Conservation (phyloP, 768 basidiomycete species). For the Suillus americanus region DNA sequence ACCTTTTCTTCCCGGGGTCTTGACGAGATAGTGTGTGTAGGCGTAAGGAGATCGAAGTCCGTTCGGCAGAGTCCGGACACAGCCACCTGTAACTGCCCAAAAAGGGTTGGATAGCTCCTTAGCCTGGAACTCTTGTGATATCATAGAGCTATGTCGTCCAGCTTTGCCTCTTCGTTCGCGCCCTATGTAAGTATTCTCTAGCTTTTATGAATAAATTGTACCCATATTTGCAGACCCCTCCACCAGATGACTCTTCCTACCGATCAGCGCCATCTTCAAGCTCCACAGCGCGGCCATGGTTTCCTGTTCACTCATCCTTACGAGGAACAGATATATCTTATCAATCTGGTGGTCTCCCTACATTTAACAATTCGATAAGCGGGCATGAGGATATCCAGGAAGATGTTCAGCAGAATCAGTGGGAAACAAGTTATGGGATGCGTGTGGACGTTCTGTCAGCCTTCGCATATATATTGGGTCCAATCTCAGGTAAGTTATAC, state of each 20-base stretch:
- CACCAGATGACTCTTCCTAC: constrained; percentile 52
- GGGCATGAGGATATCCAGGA: constrained; percentile 38
- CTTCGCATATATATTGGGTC: constrained; percentile 65
- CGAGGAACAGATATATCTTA: constrained; percentile 47
- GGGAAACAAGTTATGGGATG: constrained; percentile 70
- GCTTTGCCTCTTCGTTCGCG: constrained; percentile 55
- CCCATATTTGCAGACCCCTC: constrained; percentile 44
- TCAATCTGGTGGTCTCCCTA: constrained; percentile 67
- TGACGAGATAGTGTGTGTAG: constrained; percentile 21
- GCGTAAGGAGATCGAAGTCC: constrained; percentile 26
- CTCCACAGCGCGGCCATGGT: constrained; percentile 48
- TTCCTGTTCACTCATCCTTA: constrained; percentile 37
- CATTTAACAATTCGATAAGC: constrained; percentile 46
- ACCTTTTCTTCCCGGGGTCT: constrained; percentile 28
- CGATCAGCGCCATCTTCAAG: constrained; percentile 19
- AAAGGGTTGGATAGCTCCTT: neutral
- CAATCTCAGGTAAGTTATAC: constrained; percentile 61
- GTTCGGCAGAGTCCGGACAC: constrained; percentile 45
- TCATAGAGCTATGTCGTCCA: constrained; percentile 23
- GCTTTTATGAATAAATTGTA: neutral
- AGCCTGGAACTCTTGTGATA: constrained; percentile 24
- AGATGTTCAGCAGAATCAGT: constrained; percentile 50
- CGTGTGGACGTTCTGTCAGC: constrained; percentile 69
- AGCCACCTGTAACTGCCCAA: constrained; percentile 22
- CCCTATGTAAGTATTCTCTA: constrained; percentile 48